Conservation (phyloP, 495 filamentous ascomycete species). For the Trichoderma orchidacearum region DNA sequence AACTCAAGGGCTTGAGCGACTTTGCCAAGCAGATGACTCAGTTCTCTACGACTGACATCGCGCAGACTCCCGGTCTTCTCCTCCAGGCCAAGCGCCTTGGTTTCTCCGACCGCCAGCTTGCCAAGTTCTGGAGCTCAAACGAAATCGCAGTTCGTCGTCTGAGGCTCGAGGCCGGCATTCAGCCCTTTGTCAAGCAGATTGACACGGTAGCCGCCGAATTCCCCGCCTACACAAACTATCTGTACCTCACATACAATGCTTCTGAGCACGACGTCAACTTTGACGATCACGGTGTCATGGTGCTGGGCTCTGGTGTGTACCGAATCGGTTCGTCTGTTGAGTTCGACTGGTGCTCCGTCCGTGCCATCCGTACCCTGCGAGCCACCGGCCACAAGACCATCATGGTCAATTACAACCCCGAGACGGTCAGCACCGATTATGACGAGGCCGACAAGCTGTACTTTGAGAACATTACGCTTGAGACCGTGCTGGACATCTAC, state of each 20-base stretch:
- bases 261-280: conserved; percentile 76
- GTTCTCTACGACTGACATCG: conserved; percentile 56
- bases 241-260: conserved; percentile 93
- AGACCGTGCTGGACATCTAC: conserved; percentile 92
- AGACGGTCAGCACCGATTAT: conserved; percentile 91
- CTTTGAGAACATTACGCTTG: conserved; percentile 94
- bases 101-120: conserved; percentile 86
- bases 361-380: conserved; percentile 84
- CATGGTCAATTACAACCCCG: conserved; percentile 96
- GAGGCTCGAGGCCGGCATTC: conserved; percentile 72
- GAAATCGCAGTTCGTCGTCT: conserved; percentile 75
- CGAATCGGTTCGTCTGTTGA: conserved; percentile 95
- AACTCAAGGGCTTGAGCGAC: conserved; percentile 78
- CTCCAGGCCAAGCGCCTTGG: conserved; percentile 82
- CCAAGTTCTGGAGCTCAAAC: conserved; percentile 85
- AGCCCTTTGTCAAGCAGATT: conserved; percentile 90
- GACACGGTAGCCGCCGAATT: conserved; percentile 98
- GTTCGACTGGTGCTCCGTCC: conserved; percentile 99
- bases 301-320: conserved; percentile 93
- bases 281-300: conserved; percentile 84
- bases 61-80: conserved; percentile 40
- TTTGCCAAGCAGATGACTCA: conserved; percentile 66
- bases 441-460: conserved; percentile 93
- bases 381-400: conserved; percentile 85
- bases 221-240: conserved; percentile 88